Evolutionary conservation across 805 yeast species (phyloP).

Genomic region (Clavispora vitiphila): DNA sequence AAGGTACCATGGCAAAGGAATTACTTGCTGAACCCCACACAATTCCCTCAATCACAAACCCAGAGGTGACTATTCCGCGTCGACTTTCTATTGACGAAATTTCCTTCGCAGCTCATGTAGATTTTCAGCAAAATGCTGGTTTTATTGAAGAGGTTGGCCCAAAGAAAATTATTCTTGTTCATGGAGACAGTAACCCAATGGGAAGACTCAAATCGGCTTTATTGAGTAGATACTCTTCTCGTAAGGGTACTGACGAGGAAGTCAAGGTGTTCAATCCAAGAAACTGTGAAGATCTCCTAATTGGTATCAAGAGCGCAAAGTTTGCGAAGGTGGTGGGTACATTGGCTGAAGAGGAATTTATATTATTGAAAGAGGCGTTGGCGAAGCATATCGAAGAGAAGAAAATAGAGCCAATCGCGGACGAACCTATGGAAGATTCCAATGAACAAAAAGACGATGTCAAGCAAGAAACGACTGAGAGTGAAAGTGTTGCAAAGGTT

Average conservation of each 20-base stretch:
- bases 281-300: slow-evolving; percentile 73
- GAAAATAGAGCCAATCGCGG: slow-evolving; percentile 23
- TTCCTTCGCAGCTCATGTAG: slow-evolving; percentile 99
- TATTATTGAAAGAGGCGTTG: slow-evolving; percentile 42
- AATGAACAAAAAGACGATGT: slow-evolving; percentile 3
- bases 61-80: slow-evolving; percentile 82
- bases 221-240: slow-evolving; percentile 73
- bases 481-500: slow-evolving; percentile 1
- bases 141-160: slow-evolving; percentile 89
- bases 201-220: slow-evolving; percentile 93
- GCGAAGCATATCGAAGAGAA: slow-evolving; percentile 49
- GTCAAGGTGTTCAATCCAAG: slow-evolving; percentile 89
- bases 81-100: slow-evolving; percentile 85
- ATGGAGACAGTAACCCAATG: slow-evolving; percentile 98
- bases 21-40: slow-evolving; percentile 83
- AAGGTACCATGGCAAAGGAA: slow-evolving; percentile 95
- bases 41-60: slow-evolving; percentile 78
- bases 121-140: slow-evolving; percentile 85
- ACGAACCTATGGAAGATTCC: slow-evolving; percentile 2
- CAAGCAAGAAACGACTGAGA: not conserved
- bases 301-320: slow-evolving; percentile 78
- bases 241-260: slow-evolving; percentile 83
- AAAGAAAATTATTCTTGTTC: slow-evolving; percentile 80
- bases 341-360: slow-evolving; percentile 42
- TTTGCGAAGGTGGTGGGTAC: slow-evolving; percentile 68